phyloP scores from a whole-genome alignment of 192 early-diverging fungal genomes.

The Rhizoclosmatium globosum region DNA sequence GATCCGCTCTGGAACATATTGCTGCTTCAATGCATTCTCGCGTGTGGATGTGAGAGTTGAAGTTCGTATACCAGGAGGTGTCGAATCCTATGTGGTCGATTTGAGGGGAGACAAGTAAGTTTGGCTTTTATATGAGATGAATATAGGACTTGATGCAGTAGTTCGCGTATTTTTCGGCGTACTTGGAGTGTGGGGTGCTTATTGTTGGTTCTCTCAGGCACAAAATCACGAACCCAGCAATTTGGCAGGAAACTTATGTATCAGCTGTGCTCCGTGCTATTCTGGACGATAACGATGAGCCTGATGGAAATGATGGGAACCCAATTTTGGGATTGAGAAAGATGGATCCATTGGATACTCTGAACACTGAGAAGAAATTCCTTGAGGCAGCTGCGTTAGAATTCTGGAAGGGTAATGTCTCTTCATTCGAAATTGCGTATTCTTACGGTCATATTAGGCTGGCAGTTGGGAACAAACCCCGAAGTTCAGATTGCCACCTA shows the following conservation, averaged over 20 bases:
- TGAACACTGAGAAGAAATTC: conserved; percentile 78
- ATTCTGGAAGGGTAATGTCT: conserved; percentile 80
- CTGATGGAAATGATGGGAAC: conserved; percentile 75
- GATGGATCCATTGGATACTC: conserved; percentile 83
- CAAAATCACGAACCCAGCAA: conserved; percentile 62
- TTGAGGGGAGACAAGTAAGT: conserved; percentile 84
- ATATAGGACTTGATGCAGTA: no score
- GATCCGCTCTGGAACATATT: conserved; percentile 79
- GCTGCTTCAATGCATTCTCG: conserved; percentile 98
- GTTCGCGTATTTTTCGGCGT: background rate
- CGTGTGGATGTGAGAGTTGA: conserved; percentile 97
- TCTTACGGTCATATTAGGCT: conserved; percentile 54
- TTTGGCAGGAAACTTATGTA: conserved; percentile 93
- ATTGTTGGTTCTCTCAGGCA: conserved; percentile 37
- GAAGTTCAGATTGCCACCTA: conserved; percentile 95
- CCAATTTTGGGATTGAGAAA: conserved; percentile 89
- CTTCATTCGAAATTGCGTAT: conserved; percentile 11
- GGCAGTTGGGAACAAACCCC: conserved; percentile 92
- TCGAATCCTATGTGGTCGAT: conserved; percentile 91
- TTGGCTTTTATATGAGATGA: background rate
- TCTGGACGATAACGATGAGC: conserved; percentile 86
- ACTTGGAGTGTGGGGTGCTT: background rate
- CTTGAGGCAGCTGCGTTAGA: conserved; percentile 82
- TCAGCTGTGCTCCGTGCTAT: conserved; percentile 90
- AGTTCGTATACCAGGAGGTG: conserved; percentile 97